Evolutionary conservation across 306 rosid species (phyloP), one percentile per base, ranked within the genome.

Genomic region (Dryas octopetala): DNA sequence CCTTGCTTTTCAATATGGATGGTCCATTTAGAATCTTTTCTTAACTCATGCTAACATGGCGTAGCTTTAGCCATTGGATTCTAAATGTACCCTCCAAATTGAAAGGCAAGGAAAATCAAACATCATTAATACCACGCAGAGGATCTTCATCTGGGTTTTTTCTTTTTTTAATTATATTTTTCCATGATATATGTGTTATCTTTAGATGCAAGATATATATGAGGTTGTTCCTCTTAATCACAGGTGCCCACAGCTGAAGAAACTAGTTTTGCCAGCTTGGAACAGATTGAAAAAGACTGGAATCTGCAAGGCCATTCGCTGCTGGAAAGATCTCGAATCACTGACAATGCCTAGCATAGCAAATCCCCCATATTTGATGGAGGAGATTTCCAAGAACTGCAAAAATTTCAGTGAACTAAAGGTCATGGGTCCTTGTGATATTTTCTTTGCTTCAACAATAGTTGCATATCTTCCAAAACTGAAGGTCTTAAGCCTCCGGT

Each of bases 181-280:
- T 32, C 38, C 3, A 32, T 32, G 38, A 32, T 32, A 32, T 60
- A 32, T 38, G 9, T 44, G 5, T 7, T 3, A 59, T 16, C 19
- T 67, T 12, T 46, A 15, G 11, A 64, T 26, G 23, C 51, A 11
- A 19, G 5, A 45, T 28, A 17, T 63, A 45, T 28, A 17, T 71
- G 50, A 62, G 74, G 74, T 79, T 76, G 58, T 40, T 70, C 83
- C 17, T 57, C 57, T 79, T 46, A 9, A 44, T 83, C 67, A 54
- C 78, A 91, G 97, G 85, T 87, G 87, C 74, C 91, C 91, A 7
- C 63, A 0, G 55, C 91, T 86, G 48, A 86, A 76, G 52, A 83
- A 86, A 5, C 93, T 91, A 0, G 97, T 91, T 73, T 72, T 91
- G 79, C 97, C 97, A 2, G 97, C 93, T 71, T 89, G 97, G 93